Evolutionary conservation across 1,284 basidiomycete genomes (phyloP).

Genomic region (Stygiomarasmius scandens): DNA sequence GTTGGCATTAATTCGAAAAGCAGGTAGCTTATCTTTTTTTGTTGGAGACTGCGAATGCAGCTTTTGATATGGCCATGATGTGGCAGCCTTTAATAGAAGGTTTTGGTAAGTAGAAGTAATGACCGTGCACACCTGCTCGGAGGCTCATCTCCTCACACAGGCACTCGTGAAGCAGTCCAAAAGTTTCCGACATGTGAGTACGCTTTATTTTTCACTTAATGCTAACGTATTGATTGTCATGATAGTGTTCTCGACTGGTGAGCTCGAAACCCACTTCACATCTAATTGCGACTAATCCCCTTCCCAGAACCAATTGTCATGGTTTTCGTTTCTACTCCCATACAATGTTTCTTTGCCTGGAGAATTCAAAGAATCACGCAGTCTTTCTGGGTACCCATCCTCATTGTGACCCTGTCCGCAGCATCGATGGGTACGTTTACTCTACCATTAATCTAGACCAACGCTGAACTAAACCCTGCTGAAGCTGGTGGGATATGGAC

Average conservation of each 20-base stretch:
- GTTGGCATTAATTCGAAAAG: too few relatives aligned
- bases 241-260: constrained; percentile 14
- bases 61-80: constrained; percentile 45
- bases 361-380: constrained; percentile 47
- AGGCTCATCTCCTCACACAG: constrained; percentile 8
- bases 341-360: constrained; percentile 58
- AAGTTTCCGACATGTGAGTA: constrained; percentile 18
- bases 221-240: neutral
- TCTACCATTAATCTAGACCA: neutral
- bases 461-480: neutral
- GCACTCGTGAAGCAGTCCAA: constrained; percentile 25
- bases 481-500: constrained; percentile 54
- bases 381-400: constrained; percentile 35
- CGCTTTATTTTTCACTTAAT: neutral
- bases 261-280: neutral
- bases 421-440: constrained; percentile 37
- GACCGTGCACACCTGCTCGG: neutral
- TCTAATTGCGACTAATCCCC: constrained; percentile 31
- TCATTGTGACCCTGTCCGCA: constrained; percentile 41
- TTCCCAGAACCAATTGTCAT: constrained; percentile 35
- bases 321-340: constrained; percentile 49
- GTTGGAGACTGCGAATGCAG: constrained; percentile 46
- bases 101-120: constrained; percentile 44
- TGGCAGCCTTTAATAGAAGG: constrained; percentile 47
- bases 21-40: constrained; percentile 47